These are phyloP conservation scores for Ambrosiella xylebori DNA, from an alignment of 2,329 filamentous ascomycete species.

Conservation along the genomic window DNA sequence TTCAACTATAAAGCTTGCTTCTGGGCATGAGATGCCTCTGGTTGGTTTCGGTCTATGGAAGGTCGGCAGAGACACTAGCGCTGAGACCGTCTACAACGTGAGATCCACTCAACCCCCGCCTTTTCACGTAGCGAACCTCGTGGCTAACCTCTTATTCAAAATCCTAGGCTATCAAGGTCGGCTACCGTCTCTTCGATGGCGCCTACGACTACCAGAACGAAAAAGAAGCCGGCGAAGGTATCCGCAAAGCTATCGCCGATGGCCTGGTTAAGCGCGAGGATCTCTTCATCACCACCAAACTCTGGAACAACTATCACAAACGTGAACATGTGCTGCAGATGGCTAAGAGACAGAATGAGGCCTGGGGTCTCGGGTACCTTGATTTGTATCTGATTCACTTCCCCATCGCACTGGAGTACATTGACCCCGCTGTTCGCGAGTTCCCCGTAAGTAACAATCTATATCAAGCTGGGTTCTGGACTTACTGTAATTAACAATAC, in stretches of 20 bases:
- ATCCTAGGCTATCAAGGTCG: slow-evolving; percentile 37
- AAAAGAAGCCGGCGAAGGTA: slow-evolving; percentile 57
- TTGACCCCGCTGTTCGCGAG: slow-evolving; percentile 63
- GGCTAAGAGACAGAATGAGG: slow-evolving; percentile 55
- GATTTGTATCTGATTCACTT: slow-evolving; percentile 84
- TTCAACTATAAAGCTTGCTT: slow-evolving; percentile 39
- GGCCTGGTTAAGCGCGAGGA: slow-evolving; percentile 51
- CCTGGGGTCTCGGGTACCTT: slow-evolving; percentile 79
- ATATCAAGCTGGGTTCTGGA: not conserved
- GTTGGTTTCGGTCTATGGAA: slow-evolving; percentile 74
- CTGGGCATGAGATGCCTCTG: slow-evolving; percentile 53
- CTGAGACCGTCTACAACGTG: slow-evolving; percentile 58
- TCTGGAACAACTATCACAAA: slow-evolving; percentile 87
- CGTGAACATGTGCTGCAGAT: slow-evolving; percentile 60
- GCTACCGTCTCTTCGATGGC: slow-evolving; percentile 43
- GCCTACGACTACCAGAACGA: slow-evolving; percentile 69
- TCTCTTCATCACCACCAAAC: slow-evolving; percentile 82
- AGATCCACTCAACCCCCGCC: not conserved
- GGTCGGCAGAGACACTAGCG: slow-evolving; percentile 53
- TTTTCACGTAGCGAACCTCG: not conserved
- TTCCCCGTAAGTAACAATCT: slow-evolving; percentile 43
- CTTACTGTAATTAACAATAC: not conserved
- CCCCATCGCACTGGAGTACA: slow-evolving; percentile 70
- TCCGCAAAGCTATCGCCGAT: slow-evolving; percentile 64
- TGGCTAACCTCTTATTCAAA: not conserved